These are phyloP conservation scores for Mediolabrus comicus DNA, from an alignment of 108 stramenopile species.

Conservation along the genomic window DNA sequence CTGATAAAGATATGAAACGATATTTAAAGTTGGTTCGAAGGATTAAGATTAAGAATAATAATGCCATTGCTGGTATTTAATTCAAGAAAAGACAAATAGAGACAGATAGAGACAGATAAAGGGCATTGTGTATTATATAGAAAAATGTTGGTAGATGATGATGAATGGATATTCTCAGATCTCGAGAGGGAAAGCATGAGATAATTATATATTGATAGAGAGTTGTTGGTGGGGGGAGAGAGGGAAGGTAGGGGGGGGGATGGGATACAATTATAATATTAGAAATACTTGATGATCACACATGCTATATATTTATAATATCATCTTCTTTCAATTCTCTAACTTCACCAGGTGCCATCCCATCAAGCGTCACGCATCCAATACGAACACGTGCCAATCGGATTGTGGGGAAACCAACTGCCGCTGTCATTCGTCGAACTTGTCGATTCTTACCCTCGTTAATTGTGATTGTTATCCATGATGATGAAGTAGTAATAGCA, in stretches of 20 bases:
- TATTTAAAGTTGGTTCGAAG: constrained; percentile 69
- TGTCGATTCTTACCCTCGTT: constrained; percentile 71
- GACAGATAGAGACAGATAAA: background rate
- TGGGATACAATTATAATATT: background rate
- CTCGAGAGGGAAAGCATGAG: too few species aligned
- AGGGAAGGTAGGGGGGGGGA: too few species aligned
- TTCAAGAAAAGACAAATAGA: background rate
- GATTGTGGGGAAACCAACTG: constrained; percentile 24
- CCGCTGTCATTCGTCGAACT: constrained; percentile 59
- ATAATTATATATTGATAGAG: too few species aligned
- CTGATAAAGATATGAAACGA: constrained; percentile 54
- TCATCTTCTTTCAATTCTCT: constrained; percentile 9
- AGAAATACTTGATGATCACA: too few species aligned
- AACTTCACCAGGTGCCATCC: constrained; percentile 23
- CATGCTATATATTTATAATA: too few species aligned
- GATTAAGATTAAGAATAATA: constrained; percentile 53
- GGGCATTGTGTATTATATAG: background rate
- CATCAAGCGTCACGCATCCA: constrained; percentile 22
- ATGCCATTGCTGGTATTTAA: constrained; percentile 17
- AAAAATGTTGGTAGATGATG: too few species aligned
- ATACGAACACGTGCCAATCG: constrained; percentile 25
- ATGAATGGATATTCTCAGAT: too few species aligned
- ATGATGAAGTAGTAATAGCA: constrained; percentile 1
- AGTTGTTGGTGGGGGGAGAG: too few species aligned
- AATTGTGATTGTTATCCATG: constrained; percentile 64